These are phyloP conservation scores for Populus alba DNA, from an alignment of 345 rosid species.

Conservation along the genomic window DNA sequence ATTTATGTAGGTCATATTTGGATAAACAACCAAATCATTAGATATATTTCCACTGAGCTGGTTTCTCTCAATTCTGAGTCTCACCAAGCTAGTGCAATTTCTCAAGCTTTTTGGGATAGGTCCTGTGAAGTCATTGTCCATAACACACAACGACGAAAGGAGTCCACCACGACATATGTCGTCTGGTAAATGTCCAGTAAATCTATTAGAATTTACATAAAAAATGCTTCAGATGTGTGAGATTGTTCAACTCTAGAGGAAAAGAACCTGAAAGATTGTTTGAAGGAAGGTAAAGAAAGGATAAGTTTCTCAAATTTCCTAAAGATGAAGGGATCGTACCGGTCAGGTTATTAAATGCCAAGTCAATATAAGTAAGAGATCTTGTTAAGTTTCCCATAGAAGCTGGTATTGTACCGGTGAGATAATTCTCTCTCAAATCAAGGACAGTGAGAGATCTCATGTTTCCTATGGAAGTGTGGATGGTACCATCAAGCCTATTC, in stretches of 20 bases:
- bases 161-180: not conserved
- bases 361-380: not conserved
- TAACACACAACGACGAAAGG: not conserved
- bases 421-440: not conserved
- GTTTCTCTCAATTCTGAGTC: conserved; percentile 2
- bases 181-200: not conserved
- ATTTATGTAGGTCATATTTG: not conserved
- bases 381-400: not conserved
- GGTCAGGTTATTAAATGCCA: not conserved
- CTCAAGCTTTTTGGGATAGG: not conserved
- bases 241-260: not conserved
- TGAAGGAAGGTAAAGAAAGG: fast-evolving
- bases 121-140: not conserved
- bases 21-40: not conserved
- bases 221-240: not conserved
- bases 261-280: not conserved
- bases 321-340: not conserved
- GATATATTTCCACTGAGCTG: not conserved
- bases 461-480: not conserved
- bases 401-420: not conserved
- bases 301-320: not conserved
- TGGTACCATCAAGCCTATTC: not conserved
- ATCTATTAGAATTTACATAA: not conserved
- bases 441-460: not conserved
- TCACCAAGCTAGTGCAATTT: not conserved